Conservation (phyloP, 352 stramenopile genomes). For the Globisporangium barbulae region DNA sequence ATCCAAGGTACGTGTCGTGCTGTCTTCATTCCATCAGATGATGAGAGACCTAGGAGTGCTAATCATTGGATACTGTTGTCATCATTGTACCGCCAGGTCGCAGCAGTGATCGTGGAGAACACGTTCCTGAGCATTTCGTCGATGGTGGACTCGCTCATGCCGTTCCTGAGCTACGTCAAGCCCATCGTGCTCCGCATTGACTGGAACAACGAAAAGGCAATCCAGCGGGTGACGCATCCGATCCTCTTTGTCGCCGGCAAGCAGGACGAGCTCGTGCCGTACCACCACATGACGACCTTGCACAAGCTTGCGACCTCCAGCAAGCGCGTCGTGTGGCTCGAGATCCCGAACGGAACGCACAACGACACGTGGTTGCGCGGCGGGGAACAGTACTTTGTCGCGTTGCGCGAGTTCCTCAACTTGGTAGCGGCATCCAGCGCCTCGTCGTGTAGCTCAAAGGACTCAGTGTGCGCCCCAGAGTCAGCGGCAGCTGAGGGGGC, state of each 20-base stretch:
- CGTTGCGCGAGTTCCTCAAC: slow-evolving; percentile 66
- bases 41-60: neutral
- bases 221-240: slow-evolving; percentile 67
- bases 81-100: slow-evolving; percentile 42
- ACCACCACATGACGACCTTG: slow-evolving; percentile 86
- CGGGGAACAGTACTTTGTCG: slow-evolving; percentile 83
- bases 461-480: slow-evolving; percentile 16
- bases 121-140: slow-evolving; percentile 92
- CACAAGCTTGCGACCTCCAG: slow-evolving; percentile 58
- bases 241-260: slow-evolving; percentile 91
- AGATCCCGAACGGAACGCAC: slow-evolving; percentile 89
- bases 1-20: slow-evolving; percentile 32
- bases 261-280: slow-evolving; percentile 91
- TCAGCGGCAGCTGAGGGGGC: slow-evolving; percentile 9
- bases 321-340: slow-evolving; percentile 55
- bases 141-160: slow-evolving; percentile 95
- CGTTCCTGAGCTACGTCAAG: slow-evolving; percentile 88
- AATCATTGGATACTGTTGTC: neutral
- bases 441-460: slow-evolving; percentile 2
- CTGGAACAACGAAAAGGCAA: slow-evolving; percentile 80
- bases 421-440: slow-evolving; percentile 16
- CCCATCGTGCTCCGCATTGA: slow-evolving; percentile 87
- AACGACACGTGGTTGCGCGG: slow-evolving; percentile 94
- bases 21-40: neutral
- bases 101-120: slow-evolving; percentile 93